Evolutionary conservation across 805 yeast genomes (phyloP).

Genomic region (Candida corydali): DNA sequence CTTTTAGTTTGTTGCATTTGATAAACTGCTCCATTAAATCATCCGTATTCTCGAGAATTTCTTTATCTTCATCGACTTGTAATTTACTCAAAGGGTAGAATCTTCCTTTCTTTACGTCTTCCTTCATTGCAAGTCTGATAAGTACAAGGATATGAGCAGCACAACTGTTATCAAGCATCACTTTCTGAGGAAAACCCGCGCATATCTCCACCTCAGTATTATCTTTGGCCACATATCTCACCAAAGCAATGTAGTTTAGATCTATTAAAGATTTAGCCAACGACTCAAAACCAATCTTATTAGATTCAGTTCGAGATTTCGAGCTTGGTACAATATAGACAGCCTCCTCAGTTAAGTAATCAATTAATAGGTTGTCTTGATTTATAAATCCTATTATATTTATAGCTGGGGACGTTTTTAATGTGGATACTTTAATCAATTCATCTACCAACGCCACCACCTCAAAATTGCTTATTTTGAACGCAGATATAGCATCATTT

Average conservation of each 20-base stretch:
- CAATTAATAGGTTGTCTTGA: slow-evolving; percentile 47
- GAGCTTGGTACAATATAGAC: slow-evolving; percentile 45
- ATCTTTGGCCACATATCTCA: slow-evolving; percentile 54
- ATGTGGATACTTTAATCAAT: slow-evolving; percentile 39
- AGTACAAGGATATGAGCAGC: slow-evolving; percentile 41
- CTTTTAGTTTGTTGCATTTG: slow-evolving; percentile 21
- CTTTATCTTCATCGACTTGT: slow-evolving; percentile 13
- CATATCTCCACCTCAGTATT: slow-evolving; percentile 48
- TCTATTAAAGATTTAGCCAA: slow-evolving; percentile 41
- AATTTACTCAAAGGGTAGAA: slow-evolving; percentile 21
- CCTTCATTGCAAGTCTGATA: slow-evolving; percentile 64
- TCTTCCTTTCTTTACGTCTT: slow-evolving; percentile 64
- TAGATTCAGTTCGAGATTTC: slow-evolving; percentile 15
- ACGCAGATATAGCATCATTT: slow-evolving; percentile 36
- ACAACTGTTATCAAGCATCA: slow-evolving; percentile 19
- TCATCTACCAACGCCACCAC: slow-evolving; percentile 44
- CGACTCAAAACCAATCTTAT: slow-evolving; percentile 25
- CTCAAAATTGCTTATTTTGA: slow-evolving; percentile 55
- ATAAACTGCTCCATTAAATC: slow-evolving; percentile 31
- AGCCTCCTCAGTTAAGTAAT: slow-evolving; percentile 58
- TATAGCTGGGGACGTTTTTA: slow-evolving; percentile 48
- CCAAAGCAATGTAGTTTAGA: slow-evolving; percentile 49
- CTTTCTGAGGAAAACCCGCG: slow-evolving; percentile 46
- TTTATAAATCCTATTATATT: slow-evolving; percentile 63
- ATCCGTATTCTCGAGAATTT: slow-evolving; percentile 5